Conservation (phyloP, 257 asterid species). For the Solanum clarkiae region DNA sequence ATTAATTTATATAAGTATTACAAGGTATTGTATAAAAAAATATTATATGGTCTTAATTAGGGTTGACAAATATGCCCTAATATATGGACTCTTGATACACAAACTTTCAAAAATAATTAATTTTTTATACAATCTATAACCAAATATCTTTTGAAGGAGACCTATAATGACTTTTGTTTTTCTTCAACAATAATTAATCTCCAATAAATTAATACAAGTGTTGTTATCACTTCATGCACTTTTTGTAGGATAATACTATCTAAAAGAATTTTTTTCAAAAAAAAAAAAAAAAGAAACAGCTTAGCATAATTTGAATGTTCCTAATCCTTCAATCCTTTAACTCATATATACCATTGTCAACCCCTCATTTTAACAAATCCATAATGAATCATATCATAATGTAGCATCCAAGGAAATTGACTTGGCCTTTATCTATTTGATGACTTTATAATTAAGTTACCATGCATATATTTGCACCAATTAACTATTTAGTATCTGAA, state of each 20-base stretch:
- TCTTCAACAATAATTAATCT: not conserved
- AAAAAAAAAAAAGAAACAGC: constrained; percentile 28
- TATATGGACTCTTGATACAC: not conserved
- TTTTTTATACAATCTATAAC: not conserved
- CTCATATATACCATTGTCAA: constrained; percentile 29
- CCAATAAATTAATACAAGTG: constrained; percentile 10
- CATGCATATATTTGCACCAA: not conserved
- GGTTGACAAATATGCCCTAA: constrained; percentile 29
- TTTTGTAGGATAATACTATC: constrained; percentile 11
- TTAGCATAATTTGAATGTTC: constrained; percentile 21
- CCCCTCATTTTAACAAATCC: constrained; percentile 37
- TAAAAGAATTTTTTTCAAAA: constrained; percentile 12
- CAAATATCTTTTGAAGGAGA: constrained; percentile 16
- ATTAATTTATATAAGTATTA: not conserved
- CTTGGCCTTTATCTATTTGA: constrained; percentile 17
- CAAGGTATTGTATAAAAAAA: not conserved
- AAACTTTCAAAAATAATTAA: not conserved
- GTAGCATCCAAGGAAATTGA: constrained; percentile 37
- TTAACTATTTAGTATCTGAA: not conserved
- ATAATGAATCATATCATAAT: constrained; percentile 6
- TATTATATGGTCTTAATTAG: not conserved
- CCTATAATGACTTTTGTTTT: constrained; percentile 14
- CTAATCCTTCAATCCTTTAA: constrained; percentile 19
- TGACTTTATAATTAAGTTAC: not conserved
- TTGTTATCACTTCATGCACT: constrained; percentile 23